These are phyloP conservation scores for Alternaria panax DNA, from an alignment of 2,329 filamentous ascomycete species.

Conservation along the genomic window DNA sequence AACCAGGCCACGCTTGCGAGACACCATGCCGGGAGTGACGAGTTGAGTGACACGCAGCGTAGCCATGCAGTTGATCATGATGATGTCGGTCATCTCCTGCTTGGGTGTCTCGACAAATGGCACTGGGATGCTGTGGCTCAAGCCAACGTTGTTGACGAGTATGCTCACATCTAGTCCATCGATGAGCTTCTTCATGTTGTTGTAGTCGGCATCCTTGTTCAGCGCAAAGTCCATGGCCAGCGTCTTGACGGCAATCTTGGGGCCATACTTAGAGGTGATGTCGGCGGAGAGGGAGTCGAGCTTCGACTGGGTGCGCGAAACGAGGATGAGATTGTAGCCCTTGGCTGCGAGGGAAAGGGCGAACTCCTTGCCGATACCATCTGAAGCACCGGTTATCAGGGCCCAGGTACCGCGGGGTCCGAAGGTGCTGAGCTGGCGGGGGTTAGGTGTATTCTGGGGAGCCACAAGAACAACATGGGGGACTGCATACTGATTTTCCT, in stretches of 20 bases:
- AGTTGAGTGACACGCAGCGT: conserved; percentile 89
- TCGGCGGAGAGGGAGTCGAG: conserved; percentile 78
- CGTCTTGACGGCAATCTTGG: conserved; percentile 72
- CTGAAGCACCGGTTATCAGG: conserved; percentile 91
- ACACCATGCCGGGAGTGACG: conserved; percentile 82
- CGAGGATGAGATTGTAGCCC: conserved; percentile 92
- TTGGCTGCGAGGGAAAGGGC: conserved; percentile 87
- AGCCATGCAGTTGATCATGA: conserved; percentile 92
- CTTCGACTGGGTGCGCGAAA: conserved; percentile 95
- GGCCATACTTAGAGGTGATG: conserved; percentile 73
- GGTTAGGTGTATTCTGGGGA: conserved; percentile 17
- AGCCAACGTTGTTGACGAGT: conserved; percentile 95
- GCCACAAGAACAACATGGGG: background rate
- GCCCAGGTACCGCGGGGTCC: conserved; percentile 93
- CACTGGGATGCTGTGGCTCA: conserved; percentile 91
- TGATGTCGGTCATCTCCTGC: conserved; percentile 85
- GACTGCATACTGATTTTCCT: conserved; percentile 53
- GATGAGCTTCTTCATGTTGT: conserved; percentile 71
- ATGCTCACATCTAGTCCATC: conserved; percentile 81
- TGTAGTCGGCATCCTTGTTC: conserved; percentile 82
- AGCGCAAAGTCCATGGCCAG: conserved; percentile 91
- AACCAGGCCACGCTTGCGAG: conserved; percentile 85
- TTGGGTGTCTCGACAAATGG: conserved; percentile 81
- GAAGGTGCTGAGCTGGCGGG: conserved; percentile 77
- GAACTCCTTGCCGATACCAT: conserved; percentile 97